phyloP scores from a whole-genome alignment of 1,139 yeast genomes.

The Nakaseomyces nivariensis region DNA sequence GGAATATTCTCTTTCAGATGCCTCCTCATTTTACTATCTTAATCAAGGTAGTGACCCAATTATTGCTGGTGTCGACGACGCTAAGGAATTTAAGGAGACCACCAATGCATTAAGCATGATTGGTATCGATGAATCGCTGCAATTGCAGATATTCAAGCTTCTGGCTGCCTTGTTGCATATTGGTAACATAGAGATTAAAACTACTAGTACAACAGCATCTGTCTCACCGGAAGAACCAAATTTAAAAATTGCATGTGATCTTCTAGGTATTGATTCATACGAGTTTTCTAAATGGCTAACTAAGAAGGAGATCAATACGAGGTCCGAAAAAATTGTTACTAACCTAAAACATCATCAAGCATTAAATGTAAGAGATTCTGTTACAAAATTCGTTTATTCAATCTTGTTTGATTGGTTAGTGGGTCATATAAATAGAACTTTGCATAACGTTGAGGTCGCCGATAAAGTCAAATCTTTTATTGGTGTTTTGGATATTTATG shows the following conservation, averaged over 20 bases:
- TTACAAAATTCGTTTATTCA: conserved; percentile 87
- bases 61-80: conserved; percentile 78
- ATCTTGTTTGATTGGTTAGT: conserved; percentile 97
- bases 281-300: conserved; percentile 86
- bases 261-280: conserved; percentile 70
- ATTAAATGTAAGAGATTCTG: conserved; percentile 87
- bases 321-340: conserved; percentile 85
- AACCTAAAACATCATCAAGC: conserved; percentile 82
- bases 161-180: conserved; percentile 87
- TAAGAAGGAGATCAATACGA: conserved; percentile 83
- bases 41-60: conserved; percentile 81
- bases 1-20: conserved; percentile 49
- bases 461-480: conserved; percentile 63
- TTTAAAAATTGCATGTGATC: conserved; percentile 71
- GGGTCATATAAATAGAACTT: conserved; percentile 67
- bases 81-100: conserved; percentile 66
- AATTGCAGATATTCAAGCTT: conserved; percentile 62
- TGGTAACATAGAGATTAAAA: conserved; percentile 85
- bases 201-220: conserved; percentile 78
- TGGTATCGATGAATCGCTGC: conserved; percentile 57
- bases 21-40: conserved; percentile 68
- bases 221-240: conserved; percentile 83
- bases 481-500: conserved; percentile 96
- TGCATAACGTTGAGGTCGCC: conserved; percentile 65
- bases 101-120: conserved; percentile 69